Evolutionary conservation across 371 early-diverging fungal genomes (phyloP), one percentile per base, ranked within the genome.

Genomic region (Blakeslea trispora): DNA sequence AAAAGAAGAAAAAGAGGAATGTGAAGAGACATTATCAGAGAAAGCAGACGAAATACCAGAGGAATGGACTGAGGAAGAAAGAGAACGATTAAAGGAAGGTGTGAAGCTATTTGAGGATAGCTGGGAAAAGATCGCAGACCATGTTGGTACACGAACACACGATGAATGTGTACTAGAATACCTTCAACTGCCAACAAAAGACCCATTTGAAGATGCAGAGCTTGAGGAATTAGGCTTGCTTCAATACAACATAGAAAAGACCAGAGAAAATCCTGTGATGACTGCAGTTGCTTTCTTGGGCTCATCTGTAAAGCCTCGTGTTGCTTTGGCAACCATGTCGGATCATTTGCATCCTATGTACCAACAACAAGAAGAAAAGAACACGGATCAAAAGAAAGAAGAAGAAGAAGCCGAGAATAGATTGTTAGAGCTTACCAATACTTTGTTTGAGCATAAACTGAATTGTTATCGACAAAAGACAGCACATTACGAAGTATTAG

Each of bases 241-340:
- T 22, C 75, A 69, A 34, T 91, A 81, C 64, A 78, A 89, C 67
- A 35, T 80, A 82, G 24, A 19, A 69, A 89, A 72, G 79, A 75
- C 43, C 74, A 87, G 87, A 0, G 93, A 94, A 35, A 98, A 99
- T 68, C 99, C 99, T 0, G 90, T 97, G 18, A 89, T 97, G 91
- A 85, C 93, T 7, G 87, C 96, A 0, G 92, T 98, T 1, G 94
- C 98, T 0, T 98, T 98, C 64, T 74, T 99, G 64, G 94, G 96
- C 2, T 86, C 92, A n/a, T 85, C 91, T 8, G 97, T 99, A 9
- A 83, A 90, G 63, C 96, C 99, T 0, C 79, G n/a, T n/a, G n/a
- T n/a, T n/a, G n/a, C n/a, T n/a, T n/a, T n/a, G n/a, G n/a, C n/a
- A n/a, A n/a, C n/a, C n/a, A n/a, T n/a, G n/a, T n/a, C n/a, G n/a